Percentiles rank a stretch among this genome's conserved stretches.
Evolutionary conservation across 768 basidiomycete species (phyloP).

Genomic region (Lentinula aciculospora): DNA sequence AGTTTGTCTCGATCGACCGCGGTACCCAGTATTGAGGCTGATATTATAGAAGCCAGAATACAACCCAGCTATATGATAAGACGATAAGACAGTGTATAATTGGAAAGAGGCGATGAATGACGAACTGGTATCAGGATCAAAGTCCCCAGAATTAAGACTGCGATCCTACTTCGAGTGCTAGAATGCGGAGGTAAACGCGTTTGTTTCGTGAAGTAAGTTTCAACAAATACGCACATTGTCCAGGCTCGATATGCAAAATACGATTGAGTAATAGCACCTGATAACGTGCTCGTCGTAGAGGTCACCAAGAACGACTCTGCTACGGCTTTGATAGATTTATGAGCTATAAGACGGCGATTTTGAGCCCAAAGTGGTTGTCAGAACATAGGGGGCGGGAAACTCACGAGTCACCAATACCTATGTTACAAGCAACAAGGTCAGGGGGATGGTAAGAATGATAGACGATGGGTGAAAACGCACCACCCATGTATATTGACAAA

Average conservation of each 20-base stretch:
- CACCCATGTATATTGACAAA: neutral
- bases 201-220: too few relatives aligned
- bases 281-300: neutral
- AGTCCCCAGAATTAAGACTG: neutral
- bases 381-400: neutral
- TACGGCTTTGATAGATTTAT: neutral
- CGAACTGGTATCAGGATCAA: neutral
- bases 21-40: neutral
- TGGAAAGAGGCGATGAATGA: neutral
- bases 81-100: neutral
- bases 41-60: neutral
- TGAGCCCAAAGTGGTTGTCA: neutral
- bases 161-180: neutral
- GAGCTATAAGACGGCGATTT: neutral
- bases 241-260: neutral
- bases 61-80: neutral
- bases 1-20: neutral
- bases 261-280: neutral
- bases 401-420: neutral
- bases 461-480: neutral
- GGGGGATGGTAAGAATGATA: neutral
- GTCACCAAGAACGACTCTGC: neutral
- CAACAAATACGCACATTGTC: neutral
- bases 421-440: neutral
- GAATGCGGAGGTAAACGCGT: neutral